Evolutionary conservation across 148 eudicot genomes (phyloP), one percentile per base, ranked within the genome.

Genomic region (Rhododendron molle): DNA sequence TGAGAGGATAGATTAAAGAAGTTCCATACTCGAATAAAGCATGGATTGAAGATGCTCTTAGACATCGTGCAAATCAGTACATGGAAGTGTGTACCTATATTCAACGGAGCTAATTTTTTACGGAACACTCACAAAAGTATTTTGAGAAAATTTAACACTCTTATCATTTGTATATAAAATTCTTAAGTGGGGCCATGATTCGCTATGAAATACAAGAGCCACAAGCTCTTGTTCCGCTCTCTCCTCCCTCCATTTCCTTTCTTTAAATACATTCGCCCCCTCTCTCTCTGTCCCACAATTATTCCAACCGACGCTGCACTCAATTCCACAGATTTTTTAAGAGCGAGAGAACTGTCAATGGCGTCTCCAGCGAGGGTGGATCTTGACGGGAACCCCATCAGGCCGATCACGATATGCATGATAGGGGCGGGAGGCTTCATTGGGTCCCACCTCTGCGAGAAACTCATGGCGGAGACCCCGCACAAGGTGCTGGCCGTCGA

Each of bases 381-480:
- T 95, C 98, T 97, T 49, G 99, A 97, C 87, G 98, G 98, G 4
- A 95, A 93, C 2, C 89, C 92, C 38, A 93, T 97, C 1, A 85
- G 86, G 86, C 85, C 95, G 87, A 83, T 97, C 0, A 93, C 96
- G 10, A 97, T 97, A 15, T 95, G 99, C 93, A 95, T 97, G 99
- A 95, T 97, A 58, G 98, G 99, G 10, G 99, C 98, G 62, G 99
- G 99, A 32, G 99, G 99, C 0, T 97, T 97, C 92, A 97, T 97
- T 34, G 99, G 99, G 23, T 95, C 98, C 16, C 98, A 97, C 81
- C 96, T 97, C 65, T 97, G 98, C 84, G 98, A 97, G 88, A 97
- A 97, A 85, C 87, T 97, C 52, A 89, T 97, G 93, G 16, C 88
- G n/a, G 98, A 97, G 90, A 97, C 99, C 26, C 92, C 89, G 38